Percentiles rank a stretch among this genome's conserved stretches.
phyloP scores from a whole-genome alignment of 768 basidiomycete species.

The Boletus eberwhitei region DNA sequence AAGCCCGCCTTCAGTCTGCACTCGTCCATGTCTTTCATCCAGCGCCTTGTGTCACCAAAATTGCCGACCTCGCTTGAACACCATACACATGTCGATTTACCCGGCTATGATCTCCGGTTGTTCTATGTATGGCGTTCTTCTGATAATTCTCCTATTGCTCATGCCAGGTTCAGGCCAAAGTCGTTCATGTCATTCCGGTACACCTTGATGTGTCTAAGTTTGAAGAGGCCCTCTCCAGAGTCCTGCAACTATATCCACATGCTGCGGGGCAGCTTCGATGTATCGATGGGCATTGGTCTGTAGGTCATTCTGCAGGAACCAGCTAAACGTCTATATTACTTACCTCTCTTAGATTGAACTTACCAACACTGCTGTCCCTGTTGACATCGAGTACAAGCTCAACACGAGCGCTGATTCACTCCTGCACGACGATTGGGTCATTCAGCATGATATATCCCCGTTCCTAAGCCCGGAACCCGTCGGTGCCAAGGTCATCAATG shows the following conservation, averaged over 20 bases:
- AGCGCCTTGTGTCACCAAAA: conserved; percentile 5
- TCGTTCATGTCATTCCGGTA: conserved; percentile 4
- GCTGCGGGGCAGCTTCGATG: conserved; percentile 9
- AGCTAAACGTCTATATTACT: background rate
- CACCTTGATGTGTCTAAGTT: conserved; percentile 3
- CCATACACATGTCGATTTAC: conserved; percentile 7
- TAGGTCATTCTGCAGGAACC: background rate
- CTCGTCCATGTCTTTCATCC: conserved; percentile 2
- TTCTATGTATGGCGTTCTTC: conserved; percentile 2
- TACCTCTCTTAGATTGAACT: conserved; percentile 11
- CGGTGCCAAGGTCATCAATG: background rate
- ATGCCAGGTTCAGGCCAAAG: background rate
- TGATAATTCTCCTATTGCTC: background rate
- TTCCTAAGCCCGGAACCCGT: conserved; percentile 4
- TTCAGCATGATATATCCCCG: conserved; percentile 10
- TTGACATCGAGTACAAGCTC: conserved; percentile 8
- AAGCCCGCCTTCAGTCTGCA: background rate
- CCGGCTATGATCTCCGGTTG: conserved; percentile 16
- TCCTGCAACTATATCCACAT: conserved; percentile 16
- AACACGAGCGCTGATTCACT: background rate
- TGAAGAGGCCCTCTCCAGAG: conserved; percentile 6
- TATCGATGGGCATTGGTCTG: conserved; percentile 8
- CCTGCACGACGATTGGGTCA: conserved; percentile 13
- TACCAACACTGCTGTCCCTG: conserved; percentile 6
- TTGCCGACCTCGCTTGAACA: conserved; percentile 8